phyloP scores from a whole-genome alignment of 805 yeast genomes.

The Sungouiozyma ichnusensis region DNA sequence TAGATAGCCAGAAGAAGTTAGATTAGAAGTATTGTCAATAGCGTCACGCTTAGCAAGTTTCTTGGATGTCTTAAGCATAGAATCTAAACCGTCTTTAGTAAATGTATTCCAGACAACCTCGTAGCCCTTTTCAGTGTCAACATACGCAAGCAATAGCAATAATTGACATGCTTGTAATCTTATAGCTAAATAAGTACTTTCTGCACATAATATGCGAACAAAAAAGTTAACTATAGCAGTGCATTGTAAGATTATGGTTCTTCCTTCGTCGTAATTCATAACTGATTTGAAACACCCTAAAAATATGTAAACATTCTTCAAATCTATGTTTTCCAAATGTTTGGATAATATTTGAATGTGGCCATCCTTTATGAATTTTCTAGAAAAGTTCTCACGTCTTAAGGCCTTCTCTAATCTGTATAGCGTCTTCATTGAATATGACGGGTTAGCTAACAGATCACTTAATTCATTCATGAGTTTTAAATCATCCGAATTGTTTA shows the following conservation, averaged over 20 bases:
- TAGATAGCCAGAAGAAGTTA: constrained; percentile 7
- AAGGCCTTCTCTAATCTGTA: constrained; percentile 3
- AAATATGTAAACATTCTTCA: constrained; percentile 12
- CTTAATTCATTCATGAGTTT: background rate
- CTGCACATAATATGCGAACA: constrained; percentile 8
- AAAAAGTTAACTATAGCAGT: constrained; percentile 11
- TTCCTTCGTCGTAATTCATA: constrained; percentile 13
- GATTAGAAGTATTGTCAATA: background rate
- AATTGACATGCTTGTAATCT: constrained; percentile 18
- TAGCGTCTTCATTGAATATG: constrained; percentile 5
- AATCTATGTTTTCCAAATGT: constrained; percentile 1
- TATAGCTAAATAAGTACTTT: constrained; percentile 10
- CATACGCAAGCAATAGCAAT: constrained; percentile 18
- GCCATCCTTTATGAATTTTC: background rate
- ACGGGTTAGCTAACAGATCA: constrained; percentile 1
- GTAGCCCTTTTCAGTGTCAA: constrained; percentile 19
- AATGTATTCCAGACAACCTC: constrained; percentile 11
- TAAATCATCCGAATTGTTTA: background rate
- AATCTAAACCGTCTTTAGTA: constrained; percentile 5
- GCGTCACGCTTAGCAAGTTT: background rate
- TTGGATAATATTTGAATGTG: background rate
- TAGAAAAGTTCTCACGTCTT: constrained; percentile 1
- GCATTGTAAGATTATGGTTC: constrained; percentile 9
- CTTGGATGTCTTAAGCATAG: background rate
- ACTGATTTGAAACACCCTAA: constrained; percentile 22